Percentiles rank a stretch among this genome's conserved stretches.
phyloP scores from a whole-genome alignment of 1,139 yeast species.

The Geotrichum australiense region DNA sequence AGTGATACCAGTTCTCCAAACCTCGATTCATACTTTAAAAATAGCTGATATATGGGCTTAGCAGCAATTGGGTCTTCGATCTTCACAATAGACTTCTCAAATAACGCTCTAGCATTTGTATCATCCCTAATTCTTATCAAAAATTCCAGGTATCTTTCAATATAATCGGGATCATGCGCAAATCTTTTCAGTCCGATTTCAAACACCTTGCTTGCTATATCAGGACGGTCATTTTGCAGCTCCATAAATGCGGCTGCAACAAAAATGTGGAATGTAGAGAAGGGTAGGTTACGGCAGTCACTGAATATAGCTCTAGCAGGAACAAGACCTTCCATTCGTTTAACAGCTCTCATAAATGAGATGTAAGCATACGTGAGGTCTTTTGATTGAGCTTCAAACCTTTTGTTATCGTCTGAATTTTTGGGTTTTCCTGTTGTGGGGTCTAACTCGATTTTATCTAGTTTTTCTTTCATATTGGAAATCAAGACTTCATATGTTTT shows the following conservation, averaged over 20 bases:
- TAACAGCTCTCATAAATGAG: conserved; percentile 35
- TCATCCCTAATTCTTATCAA: conserved; percentile 67
- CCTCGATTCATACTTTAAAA: conserved; percentile 47
- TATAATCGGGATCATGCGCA: conserved; percentile 47
- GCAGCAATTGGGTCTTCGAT: conserved; percentile 34
- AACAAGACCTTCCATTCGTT: conserved; percentile 36
- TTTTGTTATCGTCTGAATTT: conserved; percentile 9
- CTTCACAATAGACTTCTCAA: conserved; percentile 56
- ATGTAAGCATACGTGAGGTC: conserved; percentile 33
- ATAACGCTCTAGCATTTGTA: conserved; percentile 72
- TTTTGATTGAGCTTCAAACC: conserved; percentile 21
- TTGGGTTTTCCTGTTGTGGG: conserved; percentile 10
- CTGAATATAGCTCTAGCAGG: conserved; percentile 44
- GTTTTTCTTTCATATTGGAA: conserved; percentile 26
- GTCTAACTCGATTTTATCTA: conserved; percentile 25
- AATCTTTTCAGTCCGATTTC: conserved; percentile 70
- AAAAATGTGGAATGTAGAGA: conserved; percentile 68
- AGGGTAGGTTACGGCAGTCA: conserved; percentile 62
- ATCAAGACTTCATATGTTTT: conserved; percentile 48
- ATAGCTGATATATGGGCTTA: conserved; percentile 42
- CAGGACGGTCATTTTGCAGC: conserved; percentile 50
- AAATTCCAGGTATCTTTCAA: conserved; percentile 65
- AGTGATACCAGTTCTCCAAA: conserved; percentile 66
- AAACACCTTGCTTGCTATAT: conserved; percentile 69
- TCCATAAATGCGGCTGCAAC: conserved; percentile 82